Base-by-base conservation (phyloP, 495 filamentous ascomycete genomes). In the Chaetomium cochliodes region DNA sequence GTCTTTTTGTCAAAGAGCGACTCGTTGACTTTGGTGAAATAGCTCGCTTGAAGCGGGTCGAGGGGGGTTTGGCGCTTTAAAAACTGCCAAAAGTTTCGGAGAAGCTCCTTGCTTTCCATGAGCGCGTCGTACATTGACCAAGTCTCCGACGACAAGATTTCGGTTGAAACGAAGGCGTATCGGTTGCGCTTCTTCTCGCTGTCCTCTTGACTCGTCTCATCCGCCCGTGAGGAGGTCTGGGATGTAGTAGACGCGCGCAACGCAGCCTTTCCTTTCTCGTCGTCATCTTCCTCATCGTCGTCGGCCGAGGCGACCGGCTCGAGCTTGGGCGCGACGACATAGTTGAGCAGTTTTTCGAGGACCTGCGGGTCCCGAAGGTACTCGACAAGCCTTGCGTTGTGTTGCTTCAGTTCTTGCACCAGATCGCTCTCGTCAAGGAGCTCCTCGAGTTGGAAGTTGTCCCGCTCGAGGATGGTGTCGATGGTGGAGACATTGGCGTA, bases 21-120 rank as follows among this genome's bases (percentile, higher is more conserved):
- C 74, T 99, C 94, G 77, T 97, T 98, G 67, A 99, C 92, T 73
- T 98, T 99, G 18, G 94, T 98, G 73, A 99, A 99, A 69, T 98
- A 98, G 67, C 93, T 92, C 7, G 94, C 94, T 77, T 97, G 93
- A 2, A 96, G 81, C 26, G 92, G 88, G 73, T 98, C 93, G 57
- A 99, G 82, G 18, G 93, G 91, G 22, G 91, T 78, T 5, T 89
- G 80, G 23, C 87, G 84, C 69, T 90, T 90, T 58, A 98, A 73
- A 74, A 96, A 99, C 16, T 87, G 80, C 94, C 94, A 99, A 77
- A 98, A 97, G 61, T 88, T 82, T 59, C 87, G 86, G 64, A 99
- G 72, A 52, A 90, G 82, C 9, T 83, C 77, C 13, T 86, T 87
- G 74, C 91, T 92, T 67, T 93, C 90, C 85, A 98, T 90, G 30